Conservation (phyloP, 139 green algal species). For the Asterochloris erici region DNA sequence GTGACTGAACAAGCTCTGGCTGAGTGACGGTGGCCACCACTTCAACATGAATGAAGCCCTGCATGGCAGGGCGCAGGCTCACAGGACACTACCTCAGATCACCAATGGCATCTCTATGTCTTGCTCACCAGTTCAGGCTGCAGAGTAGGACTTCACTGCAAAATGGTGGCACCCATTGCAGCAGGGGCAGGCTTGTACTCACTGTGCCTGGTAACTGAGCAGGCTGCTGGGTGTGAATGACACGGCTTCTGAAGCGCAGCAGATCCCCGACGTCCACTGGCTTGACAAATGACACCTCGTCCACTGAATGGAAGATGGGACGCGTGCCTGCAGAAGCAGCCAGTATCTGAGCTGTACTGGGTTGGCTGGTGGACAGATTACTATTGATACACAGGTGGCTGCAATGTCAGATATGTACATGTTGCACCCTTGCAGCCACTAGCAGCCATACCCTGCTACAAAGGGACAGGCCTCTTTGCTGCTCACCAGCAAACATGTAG, state of each 20-base stretch:
- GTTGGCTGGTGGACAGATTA: too few relatives aligned
- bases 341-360: too few relatives aligned
- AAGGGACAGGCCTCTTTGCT: conserved; percentile 18
- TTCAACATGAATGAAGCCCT: conserved; percentile 38
- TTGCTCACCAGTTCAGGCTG: not conserved
- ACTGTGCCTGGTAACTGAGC: not conserved
- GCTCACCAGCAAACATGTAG: conserved; percentile 64
- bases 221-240: conserved; percentile 42
- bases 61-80: not conserved
- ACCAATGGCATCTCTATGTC: not conserved
- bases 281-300: conserved; percentile 51
- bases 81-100: not conserved
- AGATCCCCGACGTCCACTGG: conserved; percentile 82
- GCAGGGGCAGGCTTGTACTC: not conserved
- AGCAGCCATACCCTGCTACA: not conserved
- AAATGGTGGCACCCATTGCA: not conserved
- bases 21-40: conserved; percentile 51
- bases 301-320: conserved; percentile 30
- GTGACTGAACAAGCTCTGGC: conserved; percentile 43
- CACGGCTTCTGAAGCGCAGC: conserved; percentile 54
- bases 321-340: not conserved
- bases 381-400: too few relatives aligned
- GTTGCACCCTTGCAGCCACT: too few relatives aligned
- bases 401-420: too few relatives aligned
- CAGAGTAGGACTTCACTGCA: not conserved